Percentiles rank a stretch among this genome's conserved stretches.
These are phyloP conservation scores for Daedaleopsis sinensis DNA, from an alignment of 768 basidiomycete species.

Conservation along the genomic window DNA sequence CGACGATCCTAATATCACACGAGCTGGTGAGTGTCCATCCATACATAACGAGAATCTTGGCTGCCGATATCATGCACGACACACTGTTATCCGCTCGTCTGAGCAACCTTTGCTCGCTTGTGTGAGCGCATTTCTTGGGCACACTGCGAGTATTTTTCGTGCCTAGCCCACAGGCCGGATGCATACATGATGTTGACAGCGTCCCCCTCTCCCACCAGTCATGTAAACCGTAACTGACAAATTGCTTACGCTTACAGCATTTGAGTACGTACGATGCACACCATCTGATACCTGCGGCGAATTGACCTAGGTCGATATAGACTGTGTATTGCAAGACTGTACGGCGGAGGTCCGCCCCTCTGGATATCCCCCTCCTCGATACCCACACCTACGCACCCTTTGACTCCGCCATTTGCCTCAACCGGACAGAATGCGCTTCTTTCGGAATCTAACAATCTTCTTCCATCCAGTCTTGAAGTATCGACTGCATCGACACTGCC, in stretches of 20 bases:
- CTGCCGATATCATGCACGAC: no score
- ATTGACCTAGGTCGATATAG: conserved; percentile 39
- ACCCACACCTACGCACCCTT: conserved; percentile 67
- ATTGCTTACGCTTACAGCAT: conserved; percentile 50
- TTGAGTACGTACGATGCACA: conserved; percentile 66
- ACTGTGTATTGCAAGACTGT: conserved; percentile 83
- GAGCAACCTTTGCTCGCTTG: not conserved
- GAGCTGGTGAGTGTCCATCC: conserved; percentile 61
- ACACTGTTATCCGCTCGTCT: not conserved
- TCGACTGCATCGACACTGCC: conserved; percentile 41
- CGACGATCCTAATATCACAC: conserved; percentile 87
- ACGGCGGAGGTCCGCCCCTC: conserved; percentile 82
- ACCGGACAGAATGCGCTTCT: conserved; percentile 4
- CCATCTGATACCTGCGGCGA: conserved; percentile 6
- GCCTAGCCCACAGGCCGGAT: no score
- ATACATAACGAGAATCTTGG: not conserved
- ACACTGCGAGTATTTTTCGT: not conserved
- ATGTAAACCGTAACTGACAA: not conserved
- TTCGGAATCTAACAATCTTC: conserved; percentile 27
- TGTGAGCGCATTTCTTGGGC: not conserved
- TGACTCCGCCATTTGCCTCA: conserved; percentile 65
- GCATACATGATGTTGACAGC: no score
- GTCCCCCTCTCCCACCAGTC: not conserved
- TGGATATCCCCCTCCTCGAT: conserved; percentile 65
- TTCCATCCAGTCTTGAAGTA: conserved; percentile 17